phyloP scores from a whole-genome alignment of 768 basidiomycete genomes.

The Cystofilobasidium macerans region DNA sequence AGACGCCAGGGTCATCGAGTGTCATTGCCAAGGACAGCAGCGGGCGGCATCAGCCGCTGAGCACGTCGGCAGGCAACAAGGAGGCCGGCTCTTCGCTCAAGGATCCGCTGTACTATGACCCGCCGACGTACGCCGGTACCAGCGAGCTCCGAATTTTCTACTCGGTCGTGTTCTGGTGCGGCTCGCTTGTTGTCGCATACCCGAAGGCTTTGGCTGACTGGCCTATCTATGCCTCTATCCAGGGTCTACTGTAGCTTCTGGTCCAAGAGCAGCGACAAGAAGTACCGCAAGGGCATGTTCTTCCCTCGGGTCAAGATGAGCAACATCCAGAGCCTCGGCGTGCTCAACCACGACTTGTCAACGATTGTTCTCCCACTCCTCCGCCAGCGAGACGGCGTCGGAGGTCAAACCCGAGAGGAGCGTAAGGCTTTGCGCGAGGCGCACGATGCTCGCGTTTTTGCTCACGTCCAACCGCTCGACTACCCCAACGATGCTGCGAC shows the following conservation, averaged over 20 bases:
- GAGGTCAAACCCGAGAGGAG: neutral
- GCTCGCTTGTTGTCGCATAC: neutral
- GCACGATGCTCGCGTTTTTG: neutral
- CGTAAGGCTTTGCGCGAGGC: neutral
- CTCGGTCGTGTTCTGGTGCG: slow-evolving; percentile 23
- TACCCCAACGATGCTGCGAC: neutral
- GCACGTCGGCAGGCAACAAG: neutral
- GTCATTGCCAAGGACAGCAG: neutral
- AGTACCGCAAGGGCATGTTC: slow-evolving; percentile 12
- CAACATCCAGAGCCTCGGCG: slow-evolving; percentile 22
- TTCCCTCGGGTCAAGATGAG: slow-evolving; percentile 26
- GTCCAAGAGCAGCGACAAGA: slow-evolving; percentile 21
- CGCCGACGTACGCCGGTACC: slow-evolving; percentile 2
- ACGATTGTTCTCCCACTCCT: slow-evolving; percentile 21
- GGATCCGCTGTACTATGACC: slow-evolving; percentile 25
- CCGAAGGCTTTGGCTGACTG: neutral
- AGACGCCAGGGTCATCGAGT: neutral
- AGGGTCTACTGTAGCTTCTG: slow-evolving; percentile 23
- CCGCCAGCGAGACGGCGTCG: neutral
- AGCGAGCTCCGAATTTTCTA: slow-evolving; percentile 15
- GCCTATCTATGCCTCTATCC: neutral
- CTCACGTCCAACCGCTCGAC: neutral
- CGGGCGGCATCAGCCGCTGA: neutral
- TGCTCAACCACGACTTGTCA: slow-evolving; percentile 24
- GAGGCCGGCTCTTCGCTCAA: neutral